These are phyloP conservation scores for Phytopythium cucurbitacearum DNA, from an alignment of 352 stramenopile genomes.

Conservation along the genomic window DNA sequence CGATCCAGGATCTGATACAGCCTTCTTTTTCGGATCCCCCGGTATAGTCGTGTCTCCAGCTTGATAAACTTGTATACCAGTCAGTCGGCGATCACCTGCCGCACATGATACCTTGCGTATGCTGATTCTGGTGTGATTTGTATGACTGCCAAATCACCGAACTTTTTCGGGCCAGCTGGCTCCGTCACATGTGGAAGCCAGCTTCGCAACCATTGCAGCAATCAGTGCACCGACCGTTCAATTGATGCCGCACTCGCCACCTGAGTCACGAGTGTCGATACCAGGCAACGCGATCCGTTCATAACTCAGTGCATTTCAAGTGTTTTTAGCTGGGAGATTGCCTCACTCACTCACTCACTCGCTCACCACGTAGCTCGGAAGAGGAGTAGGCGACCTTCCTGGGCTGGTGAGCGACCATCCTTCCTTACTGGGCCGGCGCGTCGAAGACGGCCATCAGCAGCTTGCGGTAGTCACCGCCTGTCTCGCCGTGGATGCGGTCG, in stretches of 20 bases:
- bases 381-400: too few relatives aligned
- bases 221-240: not conserved
- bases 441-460: slow-evolving; percentile 63
- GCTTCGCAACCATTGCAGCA: too few relatives aligned
- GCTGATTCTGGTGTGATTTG: not conserved
- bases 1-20: too few relatives aligned
- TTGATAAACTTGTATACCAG: not conserved
- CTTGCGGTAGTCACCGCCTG: slow-evolving; percentile 71
- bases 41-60: too few relatives aligned
- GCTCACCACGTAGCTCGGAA: too few relatives aligned
- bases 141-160: not conserved
- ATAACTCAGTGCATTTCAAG: too few relatives aligned
- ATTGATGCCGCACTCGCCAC: not conserved
- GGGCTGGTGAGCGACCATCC: not conserved
- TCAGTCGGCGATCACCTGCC: not conserved
- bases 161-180: not conserved
- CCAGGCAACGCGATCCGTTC: not conserved
- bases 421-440: slow-evolving; percentile 13
- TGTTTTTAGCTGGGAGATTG: too few relatives aligned
- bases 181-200: not conserved
- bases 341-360: too few relatives aligned
- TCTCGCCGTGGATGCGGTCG: slow-evolving; percentile 77
- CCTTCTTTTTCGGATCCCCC: too few relatives aligned
- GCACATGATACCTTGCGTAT: not conserved
- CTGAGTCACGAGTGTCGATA: not conserved